Base-by-base conservation (phyloP, 306 rosid species). In the Chamaecrista fasciculata region DNA sequence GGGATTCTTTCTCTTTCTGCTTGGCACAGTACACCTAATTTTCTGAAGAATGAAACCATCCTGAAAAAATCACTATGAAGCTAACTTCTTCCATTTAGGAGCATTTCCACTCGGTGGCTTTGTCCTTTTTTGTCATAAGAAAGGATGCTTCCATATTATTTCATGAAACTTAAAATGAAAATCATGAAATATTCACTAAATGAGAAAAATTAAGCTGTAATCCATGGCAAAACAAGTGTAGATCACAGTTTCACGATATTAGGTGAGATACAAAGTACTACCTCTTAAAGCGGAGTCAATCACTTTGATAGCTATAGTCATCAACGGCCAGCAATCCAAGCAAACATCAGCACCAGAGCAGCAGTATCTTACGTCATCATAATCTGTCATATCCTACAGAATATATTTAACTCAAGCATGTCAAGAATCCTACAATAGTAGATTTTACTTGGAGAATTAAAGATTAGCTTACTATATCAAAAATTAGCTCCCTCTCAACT, bases 291-390 rank as follows among this genome's bases (percentile, higher is more conserved):
- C 53, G 60, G 88, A 49, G 81, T 91, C 88, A 11, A 91, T 81
- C 75, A 94, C 96, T 87, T 94, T 91, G 83, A 91, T 82, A 59
- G 92, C 91, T 78, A 85, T 74, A 23, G 97, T 94, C 99, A 94
- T 94, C 58, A 94, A 79, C 2, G 96, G 97, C 99, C 99, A 94
- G 80, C 99, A 94, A 48, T 85, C 73, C 85, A 91, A 77, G 83
- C 97, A 94, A 71, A 91, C 89, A 42, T 91, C 97, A 78, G 99
- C 99, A 64, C 99, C 97, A 2, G 95, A 79, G 78, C 99, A 94
- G 84, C 99, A 94, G 84, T 86, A 94, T 67, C 97, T 87, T 44
- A 85, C 87, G 77, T 94, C 97, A 83, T 94, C 96, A 15, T 94
- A 94, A 75, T 91, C 97, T 26, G 95, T 59, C 71, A 94, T 88